These are phyloP conservation scores for Coleophoma eucalyptorum DNA, from an alignment of 2,329 filamentous ascomycete genomes.

Conservation along the genomic window DNA sequence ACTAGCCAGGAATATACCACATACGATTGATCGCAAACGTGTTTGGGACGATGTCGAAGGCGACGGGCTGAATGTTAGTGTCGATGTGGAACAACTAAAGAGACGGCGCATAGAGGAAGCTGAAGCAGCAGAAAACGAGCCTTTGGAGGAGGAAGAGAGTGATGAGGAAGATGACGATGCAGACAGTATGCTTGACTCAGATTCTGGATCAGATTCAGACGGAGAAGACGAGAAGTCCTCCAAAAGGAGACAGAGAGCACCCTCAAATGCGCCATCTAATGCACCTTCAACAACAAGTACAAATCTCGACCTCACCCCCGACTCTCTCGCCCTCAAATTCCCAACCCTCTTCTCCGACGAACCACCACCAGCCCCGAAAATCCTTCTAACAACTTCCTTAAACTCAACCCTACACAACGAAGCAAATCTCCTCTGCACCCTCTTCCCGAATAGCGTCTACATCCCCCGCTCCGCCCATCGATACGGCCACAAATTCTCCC, in stretches of 20 bases:
- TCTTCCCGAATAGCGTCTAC: slow-evolving; percentile 81
- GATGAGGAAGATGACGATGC: slow-evolving; percentile 53
- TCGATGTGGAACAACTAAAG: slow-evolving; percentile 58
- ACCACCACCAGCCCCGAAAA: slow-evolving; percentile 66
- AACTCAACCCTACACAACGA: slow-evolving; percentile 85
- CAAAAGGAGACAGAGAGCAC: slow-evolving; percentile 31
- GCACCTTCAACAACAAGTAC: slow-evolving; percentile 59
- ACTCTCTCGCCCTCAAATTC: slow-evolving; percentile 57
- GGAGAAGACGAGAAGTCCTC: slow-evolving; percentile 32
- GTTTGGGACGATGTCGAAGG: slow-evolving; percentile 79
- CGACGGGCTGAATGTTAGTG: slow-evolving; percentile 47
- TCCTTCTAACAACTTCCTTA: slow-evolving; percentile 87
- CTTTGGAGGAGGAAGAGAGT: slow-evolving; percentile 33
- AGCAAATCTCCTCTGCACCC: slow-evolving; percentile 69
- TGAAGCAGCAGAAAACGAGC: slow-evolving; percentile 41
- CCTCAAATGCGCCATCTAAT: slow-evolving; percentile 38
- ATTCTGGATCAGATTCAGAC: slow-evolving; percentile 41
- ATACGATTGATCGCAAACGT: slow-evolving; percentile 82
- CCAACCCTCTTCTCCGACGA: slow-evolving; percentile 57
- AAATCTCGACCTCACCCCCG: slow-evolving; percentile 59
- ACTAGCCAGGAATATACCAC: slow-evolving; percentile 72
- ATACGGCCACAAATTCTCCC: slow-evolving; percentile 85
- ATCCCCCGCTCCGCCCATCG: slow-evolving; percentile 81
- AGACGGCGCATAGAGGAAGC: slow-evolving; percentile 47
- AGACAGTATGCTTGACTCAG: slow-evolving; percentile 78